Base-by-base conservation (phyloP, 2,329 filamentous ascomycete genomes). In the Diaporthe sp. region DNA sequence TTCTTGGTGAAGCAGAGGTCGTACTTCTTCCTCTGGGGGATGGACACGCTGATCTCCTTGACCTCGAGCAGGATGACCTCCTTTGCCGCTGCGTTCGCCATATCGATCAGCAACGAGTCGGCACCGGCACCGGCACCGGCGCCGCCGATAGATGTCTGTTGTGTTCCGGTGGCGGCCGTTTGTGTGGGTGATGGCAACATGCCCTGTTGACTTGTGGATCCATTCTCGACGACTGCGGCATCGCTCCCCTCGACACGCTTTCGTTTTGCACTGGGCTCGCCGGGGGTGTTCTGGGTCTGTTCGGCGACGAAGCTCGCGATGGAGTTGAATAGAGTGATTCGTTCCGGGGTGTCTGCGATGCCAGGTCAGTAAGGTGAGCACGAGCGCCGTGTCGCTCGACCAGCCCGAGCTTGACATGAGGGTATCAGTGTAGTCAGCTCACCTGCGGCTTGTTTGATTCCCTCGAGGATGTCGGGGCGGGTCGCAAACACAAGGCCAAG, bases 11-110 rank as follows among this genome's bases (percentile, higher is more conserved):
- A 89, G 81, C 89, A 91, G 12, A 93, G 81, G 76, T 91, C 90
- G 77, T 91, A 91, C 81, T 93, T 94, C 83, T 93, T 94, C 76
- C 92, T 86, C 82, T 92, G 90, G 0, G 92, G 92, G 5, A 92
- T 86, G 0, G 90, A 89, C n/a, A 93, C 86, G 0, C 91, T 93
- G 27, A 93, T 91, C 58, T 93, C 92, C 81, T 91, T 92, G 74
- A 93, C 85, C 76, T 89, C 89, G 25, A 93, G 84, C 35, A 92
- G 81, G 0, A 92, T 82, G 9, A 85, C 78, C 77, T 92, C 90
- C 8, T 84, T 82, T 2, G 84, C 83, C 0, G 88, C 85, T 66
- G 85, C 85, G 32, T 75, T 75, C 13, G 74, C 74, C 72, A 75
- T 66, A 56, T 75, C 66, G 5, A 75, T 75, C 25, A 75, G 72